phyloP scores from a whole-genome alignment of 306 rosid genomes.

The Quercus parvula region DNA sequence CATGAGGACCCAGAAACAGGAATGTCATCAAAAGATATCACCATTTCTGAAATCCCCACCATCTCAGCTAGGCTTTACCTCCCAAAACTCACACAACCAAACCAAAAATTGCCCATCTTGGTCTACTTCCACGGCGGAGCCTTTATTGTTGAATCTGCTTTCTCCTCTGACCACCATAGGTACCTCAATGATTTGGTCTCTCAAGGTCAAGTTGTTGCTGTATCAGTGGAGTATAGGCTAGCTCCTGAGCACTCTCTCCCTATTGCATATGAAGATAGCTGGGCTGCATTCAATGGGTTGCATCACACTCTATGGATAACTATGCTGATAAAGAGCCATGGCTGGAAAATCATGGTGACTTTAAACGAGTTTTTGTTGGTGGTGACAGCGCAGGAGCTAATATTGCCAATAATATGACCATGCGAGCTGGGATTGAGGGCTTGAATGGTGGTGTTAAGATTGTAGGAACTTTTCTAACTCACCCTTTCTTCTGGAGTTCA shows the following conservation, averaged over 20 bases:
- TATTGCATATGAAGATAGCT: slow-evolving; percentile 34
- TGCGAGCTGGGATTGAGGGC: slow-evolving; percentile 26
- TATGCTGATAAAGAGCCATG: slow-evolving; percentile 9
- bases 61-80: slow-evolving; percentile 31
- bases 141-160: slow-evolving; percentile 39
- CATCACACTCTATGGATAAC: slow-evolving; percentile 17
- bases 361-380: slow-evolving; percentile 27
- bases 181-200: slow-evolving; percentile 1
- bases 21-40: slow-evolving; percentile 14
- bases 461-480: slow-evolving; percentile 21
- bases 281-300: slow-evolving; percentile 22
- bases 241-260: slow-evolving; percentile 37
- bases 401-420: slow-evolving; percentile 25
- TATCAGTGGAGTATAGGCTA: slow-evolving; percentile 15
- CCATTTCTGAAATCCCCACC: slow-evolving; percentile 9
- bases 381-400: slow-evolving; percentile 49
- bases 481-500: slow-evolving; percentile 43
- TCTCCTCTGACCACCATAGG: slow-evolving; percentile 23
- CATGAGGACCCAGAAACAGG: slow-evolving; percentile 14
- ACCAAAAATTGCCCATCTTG: slow-evolving; percentile 33
- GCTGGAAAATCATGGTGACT: slow-evolving; percentile 39
- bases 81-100: slow-evolving; percentile 13
- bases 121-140: slow-evolving; percentile 39
- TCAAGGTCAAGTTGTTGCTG: background rate
- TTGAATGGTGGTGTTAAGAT: slow-evolving; percentile 31